Percentiles rank a stretch among this genome's conserved stretches.
Conservation (phyloP, 2,329 filamentous ascomycete genomes). For the Penicillium fuscoglaucum region DNA sequence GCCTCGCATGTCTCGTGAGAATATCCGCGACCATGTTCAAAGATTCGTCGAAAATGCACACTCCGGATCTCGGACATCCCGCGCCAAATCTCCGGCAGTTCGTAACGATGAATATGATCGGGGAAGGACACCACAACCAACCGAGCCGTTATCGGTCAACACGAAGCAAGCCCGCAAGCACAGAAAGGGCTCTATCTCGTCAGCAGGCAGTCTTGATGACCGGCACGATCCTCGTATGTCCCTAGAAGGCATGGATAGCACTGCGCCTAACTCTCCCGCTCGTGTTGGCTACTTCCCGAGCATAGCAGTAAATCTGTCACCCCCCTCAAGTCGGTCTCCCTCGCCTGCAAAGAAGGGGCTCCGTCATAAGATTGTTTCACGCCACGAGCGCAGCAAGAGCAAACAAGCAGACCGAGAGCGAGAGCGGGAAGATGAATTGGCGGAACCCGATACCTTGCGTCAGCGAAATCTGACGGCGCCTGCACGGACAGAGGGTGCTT, state of each 20-base stretch:
- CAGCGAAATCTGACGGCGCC: conserved; percentile 18
- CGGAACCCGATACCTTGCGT: conserved; percentile 19
- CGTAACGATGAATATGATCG: not conserved
- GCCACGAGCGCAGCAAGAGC: conserved; percentile 42
- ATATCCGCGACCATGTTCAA: conserved; percentile 11
- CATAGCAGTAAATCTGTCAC: conserved; percentile 64
- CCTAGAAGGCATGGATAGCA: conserved; percentile 49
- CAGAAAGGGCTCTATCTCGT: conserved; percentile 54
- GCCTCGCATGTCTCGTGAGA: conserved; percentile 9
- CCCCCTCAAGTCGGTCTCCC: conserved; percentile 60
- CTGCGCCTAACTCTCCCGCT: conserved; percentile 42
- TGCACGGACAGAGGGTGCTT: conserved; percentile 18
- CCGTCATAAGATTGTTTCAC: conserved; percentile 43
- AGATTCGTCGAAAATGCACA: conserved; percentile 6
- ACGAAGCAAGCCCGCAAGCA: conserved; percentile 42
- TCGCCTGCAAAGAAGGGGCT: conserved; percentile 64
- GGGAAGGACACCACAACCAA: conserved; percentile 9
- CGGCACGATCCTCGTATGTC: conserved; percentile 39
- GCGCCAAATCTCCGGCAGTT: conserved; percentile 13
- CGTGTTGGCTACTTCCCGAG: conserved; percentile 54
- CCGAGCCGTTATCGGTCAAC: conserved; percentile 7
- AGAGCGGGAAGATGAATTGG: conserved; percentile 21
- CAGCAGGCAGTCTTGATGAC: conserved; percentile 48
- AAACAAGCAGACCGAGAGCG: conserved; percentile 36
- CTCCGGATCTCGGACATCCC: conserved; percentile 7